These are phyloP conservation scores for Leishmania guyanensis DNA, from an alignment of 208 protist species.

Conservation along the genomic window DNA sequence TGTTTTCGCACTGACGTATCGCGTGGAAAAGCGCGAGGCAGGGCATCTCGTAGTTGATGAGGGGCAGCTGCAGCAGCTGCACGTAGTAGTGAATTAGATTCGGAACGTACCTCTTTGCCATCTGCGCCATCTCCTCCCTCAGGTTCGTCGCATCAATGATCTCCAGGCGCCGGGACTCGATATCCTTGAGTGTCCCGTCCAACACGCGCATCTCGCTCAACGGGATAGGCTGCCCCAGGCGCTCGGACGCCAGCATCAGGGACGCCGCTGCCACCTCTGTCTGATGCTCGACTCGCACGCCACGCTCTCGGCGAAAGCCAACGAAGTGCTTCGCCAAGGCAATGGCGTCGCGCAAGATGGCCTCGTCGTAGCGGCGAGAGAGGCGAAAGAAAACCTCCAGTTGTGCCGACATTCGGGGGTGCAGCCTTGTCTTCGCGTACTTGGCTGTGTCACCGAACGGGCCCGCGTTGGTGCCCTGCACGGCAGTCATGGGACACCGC, in stretches of 20 bases:
- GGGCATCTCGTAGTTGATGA: conserved; percentile 57
- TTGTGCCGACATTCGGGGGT: conserved; percentile 45
- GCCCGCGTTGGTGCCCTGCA: neutral
- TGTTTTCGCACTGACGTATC: conserved; percentile 25
- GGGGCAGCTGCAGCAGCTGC: conserved; percentile 56
- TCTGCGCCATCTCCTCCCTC: conserved; percentile 31
- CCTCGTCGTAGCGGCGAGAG: conserved; percentile 38
- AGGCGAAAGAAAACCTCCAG: conserved; percentile 64
- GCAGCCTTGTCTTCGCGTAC: conserved; percentile 46
- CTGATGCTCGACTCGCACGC: conserved; percentile 50
- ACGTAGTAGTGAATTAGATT: conserved; percentile 70
- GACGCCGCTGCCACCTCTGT: conserved; percentile 68
- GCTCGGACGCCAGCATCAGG: conserved; percentile 69
- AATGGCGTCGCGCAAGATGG: conserved; percentile 43
- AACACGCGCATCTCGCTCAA: conserved; percentile 63
- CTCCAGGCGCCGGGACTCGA: conserved; percentile 57
- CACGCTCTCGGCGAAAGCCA: conserved; percentile 51
- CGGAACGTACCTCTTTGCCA: conserved; percentile 39
- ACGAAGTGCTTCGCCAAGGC: conserved; percentile 57
- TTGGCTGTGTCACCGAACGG: conserved; percentile 21
- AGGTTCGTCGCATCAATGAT: conserved; percentile 47
- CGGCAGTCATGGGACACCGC: conserved; percentile 1
- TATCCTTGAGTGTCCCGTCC: conserved; percentile 57
- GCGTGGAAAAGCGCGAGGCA: conserved; percentile 49
- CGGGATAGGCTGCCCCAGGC: conserved; percentile 56